phyloP scores from a whole-genome alignment of 371 early-diverging fungal species.

The Syncephalastrum racemosum region DNA sequence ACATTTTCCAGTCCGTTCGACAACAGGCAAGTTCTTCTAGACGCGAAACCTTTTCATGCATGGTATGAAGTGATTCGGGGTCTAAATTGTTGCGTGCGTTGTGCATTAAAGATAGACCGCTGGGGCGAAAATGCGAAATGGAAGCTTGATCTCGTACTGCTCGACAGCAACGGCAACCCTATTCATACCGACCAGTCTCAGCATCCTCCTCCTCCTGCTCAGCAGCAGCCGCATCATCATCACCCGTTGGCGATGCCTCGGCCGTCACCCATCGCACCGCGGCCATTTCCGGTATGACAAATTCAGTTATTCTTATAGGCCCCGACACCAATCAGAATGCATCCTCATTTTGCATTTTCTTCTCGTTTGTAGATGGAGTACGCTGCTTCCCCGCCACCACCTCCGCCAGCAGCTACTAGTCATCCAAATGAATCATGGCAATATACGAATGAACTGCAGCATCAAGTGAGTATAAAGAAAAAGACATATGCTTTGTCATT shows the following conservation, averaged over 20 bases:
- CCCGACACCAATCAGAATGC: no score
- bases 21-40: conserved; percentile 23
- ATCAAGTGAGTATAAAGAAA: conserved; percentile 17
- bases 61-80: background rate
- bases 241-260: conserved; percentile 2
- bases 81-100: background rate
- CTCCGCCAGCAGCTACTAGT: background rate
- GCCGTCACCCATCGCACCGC: conserved; percentile 2
- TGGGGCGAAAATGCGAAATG: conserved; percentile 41
- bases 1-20: conserved; percentile 30
- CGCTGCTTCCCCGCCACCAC: conserved; percentile 5
- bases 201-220: background rate
- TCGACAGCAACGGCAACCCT: conserved; percentile 18
- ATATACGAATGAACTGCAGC: conserved; percentile 21
- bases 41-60: background rate
- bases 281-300: no score
- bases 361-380: conserved; percentile 14
- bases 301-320: no score
- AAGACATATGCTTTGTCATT: background rate
- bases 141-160: conserved; percentile 38
- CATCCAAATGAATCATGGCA: conserved; percentile 2
- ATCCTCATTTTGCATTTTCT: background rate
- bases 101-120: conserved; percentile 26
- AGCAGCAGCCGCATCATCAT: conserved; percentile 11
- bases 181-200: no score